Evolutionary conservation across 192 early-diverging fungal species (phyloP), one percentile per base, ranked within the genome.

Genomic region (Coemansia javaensis): DNA sequence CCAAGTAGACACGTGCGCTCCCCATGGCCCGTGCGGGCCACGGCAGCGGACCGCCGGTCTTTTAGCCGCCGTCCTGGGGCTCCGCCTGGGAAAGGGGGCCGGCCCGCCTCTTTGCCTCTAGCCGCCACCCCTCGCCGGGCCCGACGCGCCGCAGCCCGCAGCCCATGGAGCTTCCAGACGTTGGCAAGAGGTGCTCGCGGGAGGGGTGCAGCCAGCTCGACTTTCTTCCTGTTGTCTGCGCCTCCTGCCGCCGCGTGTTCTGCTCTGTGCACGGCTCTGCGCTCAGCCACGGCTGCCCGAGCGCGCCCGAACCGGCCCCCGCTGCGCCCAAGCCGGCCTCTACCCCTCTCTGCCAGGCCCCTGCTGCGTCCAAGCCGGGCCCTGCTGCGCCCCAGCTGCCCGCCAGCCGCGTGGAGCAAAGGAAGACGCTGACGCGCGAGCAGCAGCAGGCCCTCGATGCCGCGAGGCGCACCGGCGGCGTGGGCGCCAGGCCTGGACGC

Each of bases 101-200:
- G n/a, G n/a, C n/a, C n/a, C n/a, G n/a, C n/a, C n/a, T 33, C 10
- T 33, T 33, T 33, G 32, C 1, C 32, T 33, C 12, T 33, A 14
- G 32, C 32, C 32, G n/a, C 32, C n/a, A n/a, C n/a, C n/a, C n/a
- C n/a, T n/a, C n/a, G n/a, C n/a, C n/a, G n/a, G n/a, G n/a, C n/a
- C n/a, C n/a, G n/a, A n/a, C n/a, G n/a, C n/a, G n/a, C n/a, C n/a
- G n/a, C n/a, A n/a, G n/a, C n/a, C n/a, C 28, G 28, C 9, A 9
- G 16, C 13, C 12, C 20, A 72, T 73, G 69, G 69, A 73, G 30
- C 53, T 73, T 4, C 62, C 62, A 35, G 30, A 60, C 10, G 38
- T 73, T 20, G 69, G 69, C 6, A 36, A 44, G n/a, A 31, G 41
- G 14, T 73, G 69, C 21, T 32, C 56, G n/a, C 33, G 36, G 44